Evolutionary conservation across 176 grass and related monocot genomes (phyloP), one percentile per base, ranked within the genome.

Genomic region (Typha latifolia): DNA sequence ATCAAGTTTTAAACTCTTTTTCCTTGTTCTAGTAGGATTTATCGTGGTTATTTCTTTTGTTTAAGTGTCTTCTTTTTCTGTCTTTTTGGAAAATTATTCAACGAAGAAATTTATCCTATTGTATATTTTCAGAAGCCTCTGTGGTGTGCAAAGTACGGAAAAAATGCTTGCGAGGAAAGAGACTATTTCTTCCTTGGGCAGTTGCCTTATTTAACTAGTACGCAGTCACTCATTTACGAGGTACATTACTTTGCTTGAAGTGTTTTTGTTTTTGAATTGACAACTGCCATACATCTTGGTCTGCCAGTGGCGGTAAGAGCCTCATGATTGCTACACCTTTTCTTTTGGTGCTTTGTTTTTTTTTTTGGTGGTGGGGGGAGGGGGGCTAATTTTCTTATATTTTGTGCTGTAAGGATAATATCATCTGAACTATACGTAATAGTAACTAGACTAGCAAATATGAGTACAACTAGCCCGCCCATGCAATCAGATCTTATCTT

Each of bases 131-230:
- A 96, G 91, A 91, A 86, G 65, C 91, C 91, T 75, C 77, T 91
- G 4, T 96, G 91, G 91, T 96, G 91, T 82, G 65, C 62, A 31
- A 88, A 79, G 26, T 71, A 88, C 79, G 74, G 14, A 63, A 9
- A 59, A 19, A 16, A 86, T 71, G 74, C 84, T 77, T 96, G 91
- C 73, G 76, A 84, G 61, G 82, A 96, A 75, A 91, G 91, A 81
- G 85, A 91, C 66, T 19, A 80, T 34, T 96, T 82, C 81, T 91
- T 75, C 84, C 93, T 96, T 47, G 88, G 93, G 12, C 78, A 92
- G 67, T 73, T 97, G 68, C 93, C 93, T 27, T 97, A 92, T 66
- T 84, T 97, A 34, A 86, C 47, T 49, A 86, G 62, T 69, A 62
- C 53, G 23, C 74, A 92, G 74, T 88, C 85, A 53, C 78, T 97